Conservation (phyloP, 2,329 filamentous ascomycete species). For the Sarocladium strictum region DNA sequence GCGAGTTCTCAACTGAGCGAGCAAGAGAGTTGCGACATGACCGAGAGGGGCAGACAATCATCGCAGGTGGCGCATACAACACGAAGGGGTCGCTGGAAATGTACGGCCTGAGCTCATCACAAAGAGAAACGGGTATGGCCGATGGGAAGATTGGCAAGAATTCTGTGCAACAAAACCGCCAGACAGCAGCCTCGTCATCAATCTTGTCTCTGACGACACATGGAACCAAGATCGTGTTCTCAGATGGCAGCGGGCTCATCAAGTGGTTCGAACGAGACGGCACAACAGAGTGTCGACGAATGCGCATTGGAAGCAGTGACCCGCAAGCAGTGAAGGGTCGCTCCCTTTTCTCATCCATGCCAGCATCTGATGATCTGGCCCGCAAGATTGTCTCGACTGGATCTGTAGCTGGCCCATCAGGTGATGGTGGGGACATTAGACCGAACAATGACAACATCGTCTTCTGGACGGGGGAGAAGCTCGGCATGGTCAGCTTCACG, state of each 20-base stretch:
- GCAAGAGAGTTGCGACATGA: conserved; percentile 38
- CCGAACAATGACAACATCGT: conserved; percentile 63
- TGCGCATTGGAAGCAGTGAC: conserved; percentile 49
- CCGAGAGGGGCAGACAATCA: conserved; percentile 62
- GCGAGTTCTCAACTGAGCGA: conserved; percentile 45
- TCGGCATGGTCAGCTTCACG: conserved; percentile 67
- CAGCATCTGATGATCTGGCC: conserved; percentile 63
- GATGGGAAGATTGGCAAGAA: conserved; percentile 28
- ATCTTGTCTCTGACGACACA: conserved; percentile 77
- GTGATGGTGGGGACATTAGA: conserved; percentile 14
- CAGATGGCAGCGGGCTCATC: conserved; percentile 75
- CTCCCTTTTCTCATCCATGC: conserved; percentile 47
- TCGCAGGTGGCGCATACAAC: conserved; percentile 87
- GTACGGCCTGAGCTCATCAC: conserved; percentile 53
- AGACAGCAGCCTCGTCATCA: conserved; percentile 75
- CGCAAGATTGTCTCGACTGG: conserved; percentile 69
- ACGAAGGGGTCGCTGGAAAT: conserved; percentile 84
- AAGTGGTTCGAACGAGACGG: conserved; percentile 92
- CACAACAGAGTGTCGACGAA: conserved; percentile 49
- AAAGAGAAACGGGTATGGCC: conserved; percentile 20
- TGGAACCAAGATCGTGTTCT: conserved; percentile 74
- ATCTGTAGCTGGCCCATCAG: conserved; percentile 16
- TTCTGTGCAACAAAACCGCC: conserved; percentile 61
- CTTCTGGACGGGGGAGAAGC: conserved; percentile 81
- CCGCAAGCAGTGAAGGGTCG: conserved; percentile 23